phyloP scores from a whole-genome alignment of 768 basidiomycete genomes.

The Panus rudis region DNA sequence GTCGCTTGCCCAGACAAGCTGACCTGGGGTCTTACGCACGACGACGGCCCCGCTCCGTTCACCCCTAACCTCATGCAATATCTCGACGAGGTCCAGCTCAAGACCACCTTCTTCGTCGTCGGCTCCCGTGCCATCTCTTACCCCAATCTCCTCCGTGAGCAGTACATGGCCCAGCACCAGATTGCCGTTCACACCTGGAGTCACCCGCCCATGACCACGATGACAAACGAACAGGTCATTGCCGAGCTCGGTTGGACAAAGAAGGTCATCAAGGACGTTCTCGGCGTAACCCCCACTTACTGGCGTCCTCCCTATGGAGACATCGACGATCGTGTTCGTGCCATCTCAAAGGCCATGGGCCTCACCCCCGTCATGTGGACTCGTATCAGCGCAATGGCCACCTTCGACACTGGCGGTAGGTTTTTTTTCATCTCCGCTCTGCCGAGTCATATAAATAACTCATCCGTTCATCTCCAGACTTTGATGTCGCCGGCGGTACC shows the following conservation, averaged over 20 bases:
- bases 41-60: conserved; percentile 77
- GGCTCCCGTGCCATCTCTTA: conserved; percentile 73
- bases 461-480: conserved; percentile 41
- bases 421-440: not conserved
- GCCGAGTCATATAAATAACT: not conserved
- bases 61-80: conserved; percentile 70
- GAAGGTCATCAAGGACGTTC: conserved; percentile 76
- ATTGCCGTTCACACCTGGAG: conserved; percentile 70
- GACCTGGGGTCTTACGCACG: conserved; percentile 57
- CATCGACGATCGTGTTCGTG: conserved; percentile 82
- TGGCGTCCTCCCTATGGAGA: conserved; percentile 83
- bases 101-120: conserved; percentile 83
- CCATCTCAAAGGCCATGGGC: conserved; percentile 77
- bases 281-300: conserved; percentile 70
- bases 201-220: conserved; percentile 64
- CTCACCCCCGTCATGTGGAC: conserved; percentile 84
- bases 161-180: conserved; percentile 78
- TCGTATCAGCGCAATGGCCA: conserved; percentile 46
- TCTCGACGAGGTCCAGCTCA: conserved; percentile 54
- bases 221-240: conserved; percentile 74
- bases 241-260: conserved; percentile 86
- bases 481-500: conserved; percentile 66
- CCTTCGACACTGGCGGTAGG: conserved; percentile 67
- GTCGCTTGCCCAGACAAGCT: conserved; percentile 62
- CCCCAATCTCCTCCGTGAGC: conserved; percentile 59